Base-by-base conservation (phyloP, 2,329 filamentous ascomycete genomes). In the Ophiostoma australiae region DNA sequence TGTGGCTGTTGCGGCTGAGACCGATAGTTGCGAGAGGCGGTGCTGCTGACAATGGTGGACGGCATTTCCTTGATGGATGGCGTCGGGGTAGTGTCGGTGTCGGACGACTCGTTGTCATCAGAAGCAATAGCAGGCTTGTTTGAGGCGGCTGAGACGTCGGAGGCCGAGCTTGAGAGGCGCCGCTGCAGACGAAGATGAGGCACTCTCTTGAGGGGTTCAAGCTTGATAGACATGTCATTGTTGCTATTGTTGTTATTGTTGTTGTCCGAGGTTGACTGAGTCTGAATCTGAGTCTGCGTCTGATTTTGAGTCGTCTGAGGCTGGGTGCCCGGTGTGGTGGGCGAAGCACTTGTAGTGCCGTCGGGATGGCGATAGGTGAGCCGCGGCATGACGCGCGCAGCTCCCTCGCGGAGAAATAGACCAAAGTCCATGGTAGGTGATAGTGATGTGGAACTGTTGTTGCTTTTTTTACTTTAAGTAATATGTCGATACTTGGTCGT, bases 81-180 rank as follows among this genome's bases (percentile, higher is more conserved):
- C 39, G 66, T 67, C n/a, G 65, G 58, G 0, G 69, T 33, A 5
- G 67, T 63, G 15, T 72, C 70, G 0, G 27, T 23, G 15, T 65
- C 65, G 1, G 67, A 58, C 7, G 41, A 7, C 8, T 69, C 70
- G 4, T 72, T 23, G 13, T 65, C 68, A 8, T 72, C 63, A 11
- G 33, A 4, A 55, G 71, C 71, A 41, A 70, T 41, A 23, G 72
- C 67, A 7, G 73, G 70, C 35, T 70, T 61, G 66, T 72, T 71
- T 0, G 71, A 72, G 7, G 71, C 67, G 39, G 67, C 31, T 0
- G 73, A 74, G 8, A 72, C 70, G 3, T 52, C 27, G 4, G 66
- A 67, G 4, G 37, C 37, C 10, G 68, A 58, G 15, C 68, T 55
- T 5, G 72, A 73, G 10, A 70, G 58, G 6, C 72, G 69, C 6